Conservation (phyloP, 805 yeast genomes). For the Yarrowia phangngaensis region DNA sequence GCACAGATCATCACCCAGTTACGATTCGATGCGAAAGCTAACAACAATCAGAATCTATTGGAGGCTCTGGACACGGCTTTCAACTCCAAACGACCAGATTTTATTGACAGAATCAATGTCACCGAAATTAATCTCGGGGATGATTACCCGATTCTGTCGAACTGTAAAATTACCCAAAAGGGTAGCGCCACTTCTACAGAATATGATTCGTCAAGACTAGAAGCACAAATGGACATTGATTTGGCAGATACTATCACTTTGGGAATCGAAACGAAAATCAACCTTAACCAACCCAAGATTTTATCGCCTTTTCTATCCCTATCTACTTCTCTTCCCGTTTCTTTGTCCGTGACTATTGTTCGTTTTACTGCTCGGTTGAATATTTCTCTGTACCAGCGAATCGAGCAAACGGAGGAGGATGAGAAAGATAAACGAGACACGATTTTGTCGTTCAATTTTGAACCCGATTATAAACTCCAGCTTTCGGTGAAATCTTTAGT, state of each 20-base stretch:
- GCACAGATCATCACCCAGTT: slow-evolving; percentile 88
- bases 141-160: slow-evolving; percentile 91
- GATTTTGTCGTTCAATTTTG: slow-evolving; percentile 80
- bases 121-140: slow-evolving; percentile 91
- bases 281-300: slow-evolving; percentile 70
- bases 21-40: slow-evolving; percentile 76
- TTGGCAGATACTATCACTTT: slow-evolving; percentile 79
- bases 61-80: slow-evolving; percentile 70
- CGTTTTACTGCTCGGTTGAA: slow-evolving; percentile 87
- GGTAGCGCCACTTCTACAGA: slow-evolving; percentile 40
- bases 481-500: slow-evolving; percentile 80
- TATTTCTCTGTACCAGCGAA: slow-evolving; percentile 48
- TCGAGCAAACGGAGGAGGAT: slow-evolving; percentile 41
- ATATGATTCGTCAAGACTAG: slow-evolving; percentile 46
- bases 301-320: slow-evolving; percentile 81
- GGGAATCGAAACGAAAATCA: slow-evolving; percentile 74
- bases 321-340: slow-evolving; percentile 83
- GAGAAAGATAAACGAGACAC: slow-evolving; percentile 42
- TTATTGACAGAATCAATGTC: slow-evolving; percentile 68
- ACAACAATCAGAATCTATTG: slow-evolving; percentile 81
- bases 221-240: slow-evolving; percentile 89
- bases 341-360: slow-evolving; percentile 79
- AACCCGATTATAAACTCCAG: slow-evolving; percentile 87
- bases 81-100: slow-evolving; percentile 63
- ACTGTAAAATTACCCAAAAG: slow-evolving; percentile 60